phyloP scores from a whole-genome alignment of 2,329 filamentous ascomycete species.

The Leptosphaerulina australis region DNA sequence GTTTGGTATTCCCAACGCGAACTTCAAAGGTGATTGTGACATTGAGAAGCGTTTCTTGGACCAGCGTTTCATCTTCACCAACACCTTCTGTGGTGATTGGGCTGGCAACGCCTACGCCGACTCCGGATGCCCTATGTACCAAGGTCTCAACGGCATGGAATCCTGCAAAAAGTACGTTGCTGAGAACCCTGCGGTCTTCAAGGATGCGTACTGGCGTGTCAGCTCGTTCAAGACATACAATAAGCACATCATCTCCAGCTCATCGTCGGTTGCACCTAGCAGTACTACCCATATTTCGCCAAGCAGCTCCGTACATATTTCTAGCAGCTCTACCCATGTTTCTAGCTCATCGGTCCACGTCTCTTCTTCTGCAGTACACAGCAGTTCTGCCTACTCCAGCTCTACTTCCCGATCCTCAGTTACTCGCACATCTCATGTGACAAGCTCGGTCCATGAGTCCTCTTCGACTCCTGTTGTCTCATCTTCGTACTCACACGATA shows the following conservation, averaged over 20 bases:
- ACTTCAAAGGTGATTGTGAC: slow-evolving; percentile 74
- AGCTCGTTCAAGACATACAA: slow-evolving; percentile 37
- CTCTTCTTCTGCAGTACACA: no score
- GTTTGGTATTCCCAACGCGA: slow-evolving; percentile 71
- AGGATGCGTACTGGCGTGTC: slow-evolving; percentile 75
- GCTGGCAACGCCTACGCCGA: slow-evolving; percentile 71
- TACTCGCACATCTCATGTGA: not conserved
- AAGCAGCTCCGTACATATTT: slow-evolving; percentile 6
- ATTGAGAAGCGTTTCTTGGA: slow-evolving; percentile 71
- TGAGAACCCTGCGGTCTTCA: slow-evolving; percentile 70
- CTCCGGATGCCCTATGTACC: slow-evolving; percentile 59
- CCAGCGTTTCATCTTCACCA: slow-evolving; percentile 79
- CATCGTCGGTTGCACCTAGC: slow-evolving; percentile 20
- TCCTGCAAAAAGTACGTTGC: slow-evolving; percentile 73
- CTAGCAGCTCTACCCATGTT: slow-evolving; percentile 1
- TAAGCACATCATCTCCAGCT: slow-evolving; percentile 18
- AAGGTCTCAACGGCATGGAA: slow-evolving; percentile 16
- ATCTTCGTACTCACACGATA: not conserved
- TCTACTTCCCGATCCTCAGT: not conserved
- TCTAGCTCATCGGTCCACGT: slow-evolving; percentile 1
- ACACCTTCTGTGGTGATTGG: slow-evolving; percentile 88
- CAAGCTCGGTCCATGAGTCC: slow-evolving; percentile 11
- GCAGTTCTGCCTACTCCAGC: not conserved
- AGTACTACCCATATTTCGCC: slow-evolving; percentile 14
- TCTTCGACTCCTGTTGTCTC: slow-evolving; percentile 3